Evolutionary conservation across 345 rosid species (phyloP).

Genomic region (Hibiscus mutabilis): DNA sequence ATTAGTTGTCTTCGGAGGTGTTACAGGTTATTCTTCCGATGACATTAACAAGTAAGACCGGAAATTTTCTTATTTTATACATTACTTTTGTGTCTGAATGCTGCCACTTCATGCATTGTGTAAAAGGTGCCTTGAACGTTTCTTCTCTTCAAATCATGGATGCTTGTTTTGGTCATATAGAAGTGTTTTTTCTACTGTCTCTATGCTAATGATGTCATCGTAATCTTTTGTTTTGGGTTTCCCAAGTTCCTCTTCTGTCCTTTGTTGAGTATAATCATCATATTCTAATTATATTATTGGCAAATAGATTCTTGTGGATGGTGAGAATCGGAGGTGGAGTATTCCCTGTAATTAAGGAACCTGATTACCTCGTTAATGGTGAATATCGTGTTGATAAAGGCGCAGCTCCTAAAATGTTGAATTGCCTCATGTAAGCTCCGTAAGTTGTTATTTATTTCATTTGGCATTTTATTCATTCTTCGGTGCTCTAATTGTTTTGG

Average conservation of each 20-base stretch:
- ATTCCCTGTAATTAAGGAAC: conserved; percentile 93
- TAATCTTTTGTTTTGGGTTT: neutral
- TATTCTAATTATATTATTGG: conserved; percentile 15
- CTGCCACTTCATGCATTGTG: neutral
- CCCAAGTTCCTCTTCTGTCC: neutral
- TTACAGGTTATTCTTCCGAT: conserved; percentile 98
- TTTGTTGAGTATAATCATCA: neutral
- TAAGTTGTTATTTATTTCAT: neutral
- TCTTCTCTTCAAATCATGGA: no score
- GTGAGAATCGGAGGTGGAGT: conserved; percentile 99
- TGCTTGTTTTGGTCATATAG: neutral
- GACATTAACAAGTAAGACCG: conserved; percentile 90
- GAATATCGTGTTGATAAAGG: conserved; percentile 99
- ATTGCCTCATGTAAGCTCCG: conserved; percentile 90
- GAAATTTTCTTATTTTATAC: neutral
- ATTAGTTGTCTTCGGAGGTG: conserved; percentile 96
- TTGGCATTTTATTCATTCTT: neutral
- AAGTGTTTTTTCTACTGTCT: neutral
- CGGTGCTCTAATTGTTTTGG: neutral
- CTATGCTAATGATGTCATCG: neutral
- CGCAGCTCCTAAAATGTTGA: conserved; percentile 96
- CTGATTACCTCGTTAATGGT: conserved; percentile 96
- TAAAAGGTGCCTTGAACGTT: neutral
- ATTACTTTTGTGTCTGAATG: neutral
- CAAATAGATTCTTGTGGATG: conserved; percentile 95